Evolutionary conservation across 2,329 filamentous ascomycete species (phyloP).

Genomic region (Colletotrichum noveboracense): DNA sequence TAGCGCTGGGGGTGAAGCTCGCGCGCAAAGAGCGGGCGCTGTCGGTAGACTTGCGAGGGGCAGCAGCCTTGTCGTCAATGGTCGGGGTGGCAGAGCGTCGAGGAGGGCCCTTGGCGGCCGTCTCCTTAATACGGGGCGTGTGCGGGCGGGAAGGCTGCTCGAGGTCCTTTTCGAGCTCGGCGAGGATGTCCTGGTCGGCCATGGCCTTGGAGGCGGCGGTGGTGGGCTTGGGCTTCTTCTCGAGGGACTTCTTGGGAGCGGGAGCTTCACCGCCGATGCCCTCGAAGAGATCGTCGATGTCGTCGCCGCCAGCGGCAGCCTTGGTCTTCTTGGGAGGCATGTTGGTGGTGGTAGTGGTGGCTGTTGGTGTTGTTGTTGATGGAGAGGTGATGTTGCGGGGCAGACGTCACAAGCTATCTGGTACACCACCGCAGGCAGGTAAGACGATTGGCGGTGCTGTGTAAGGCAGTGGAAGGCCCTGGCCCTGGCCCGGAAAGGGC

Average conservation of each 20-base stretch:
- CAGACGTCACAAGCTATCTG: slow-evolving; percentile 11
- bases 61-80: slow-evolving; percentile 67
- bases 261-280: slow-evolving; percentile 61
- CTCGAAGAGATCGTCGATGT: slow-evolving; percentile 70
- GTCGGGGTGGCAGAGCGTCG: slow-evolving; percentile 57
- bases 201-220: slow-evolving; percentile 54
- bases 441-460: not conserved
- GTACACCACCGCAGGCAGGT: not conserved
- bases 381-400: slow-evolving; percentile 8
- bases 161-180: slow-evolving; percentile 75
- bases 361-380: not conserved
- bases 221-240: slow-evolving; percentile 49
- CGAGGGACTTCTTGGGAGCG: slow-evolving; percentile 51
- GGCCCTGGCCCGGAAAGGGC: not conserved
- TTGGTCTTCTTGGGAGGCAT: slow-evolving; percentile 69
- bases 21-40: slow-evolving; percentile 75
- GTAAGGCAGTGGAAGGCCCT: not conserved
- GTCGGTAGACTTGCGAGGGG: slow-evolving; percentile 75
- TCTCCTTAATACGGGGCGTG: slow-evolving; percentile 75
- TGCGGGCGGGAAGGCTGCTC: slow-evolving; percentile 77
- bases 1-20: slow-evolving; percentile 72
- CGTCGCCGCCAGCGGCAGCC: slow-evolving; percentile 61
- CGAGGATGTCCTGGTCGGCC: slow-evolving; percentile 77
- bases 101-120: slow-evolving; percentile 47
- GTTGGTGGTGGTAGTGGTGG: slow-evolving; percentile 1